Conservation (phyloP, 2,329 filamentous ascomycete genomes). For the Mariannaea elegans region DNA sequence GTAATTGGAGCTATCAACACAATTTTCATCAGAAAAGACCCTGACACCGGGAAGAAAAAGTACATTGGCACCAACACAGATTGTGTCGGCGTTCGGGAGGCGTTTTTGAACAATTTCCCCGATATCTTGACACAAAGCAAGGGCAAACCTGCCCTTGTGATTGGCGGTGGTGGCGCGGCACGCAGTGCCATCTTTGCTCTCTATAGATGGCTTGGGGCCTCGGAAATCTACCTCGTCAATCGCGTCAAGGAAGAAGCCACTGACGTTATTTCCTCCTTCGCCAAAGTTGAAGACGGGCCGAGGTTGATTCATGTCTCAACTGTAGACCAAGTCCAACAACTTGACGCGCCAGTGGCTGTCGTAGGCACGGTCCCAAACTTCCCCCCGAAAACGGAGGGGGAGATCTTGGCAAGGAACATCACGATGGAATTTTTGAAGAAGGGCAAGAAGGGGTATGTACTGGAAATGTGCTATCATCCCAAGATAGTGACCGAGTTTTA, state of each 20-base stretch:
- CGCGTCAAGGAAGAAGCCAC: slow-evolving; percentile 9
- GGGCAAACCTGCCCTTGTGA: slow-evolving; percentile 10
- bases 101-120: slow-evolving; percentile 14
- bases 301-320: slow-evolving; percentile 5
- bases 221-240: slow-evolving; percentile 16
- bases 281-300: background rate
- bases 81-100: slow-evolving; percentile 15
- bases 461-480: slow-evolving; percentile 33
- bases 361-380: slow-evolving; percentile 28
- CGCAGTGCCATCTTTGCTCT: slow-evolving; percentile 12
- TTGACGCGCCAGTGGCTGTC: slow-evolving; percentile 11
- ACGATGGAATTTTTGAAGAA: slow-evolving; percentile 16
- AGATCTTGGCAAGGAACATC: slow-evolving; percentile 23
- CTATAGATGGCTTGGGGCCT: slow-evolving; percentile 15
- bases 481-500: slow-evolving; percentile 22
- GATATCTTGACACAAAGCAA: background rate
- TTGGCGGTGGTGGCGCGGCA: slow-evolving; percentile 18
- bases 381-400: slow-evolving; percentile 16
- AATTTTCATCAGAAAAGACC: slow-evolving; percentile 5
- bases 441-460: slow-evolving; percentile 15
- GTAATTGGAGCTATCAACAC: slow-evolving; percentile 22
- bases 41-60: background rate
- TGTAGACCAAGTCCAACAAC: slow-evolving; percentile 8
- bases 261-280: slow-evolving; percentile 9
- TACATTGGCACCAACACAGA: slow-evolving; percentile 22